A percentile compares a stretch with the other conserved stretches of the same genome.
phyloP scores from a whole-genome alignment of 169 alveolate genomes.

The Fabrea salina region DNA sequence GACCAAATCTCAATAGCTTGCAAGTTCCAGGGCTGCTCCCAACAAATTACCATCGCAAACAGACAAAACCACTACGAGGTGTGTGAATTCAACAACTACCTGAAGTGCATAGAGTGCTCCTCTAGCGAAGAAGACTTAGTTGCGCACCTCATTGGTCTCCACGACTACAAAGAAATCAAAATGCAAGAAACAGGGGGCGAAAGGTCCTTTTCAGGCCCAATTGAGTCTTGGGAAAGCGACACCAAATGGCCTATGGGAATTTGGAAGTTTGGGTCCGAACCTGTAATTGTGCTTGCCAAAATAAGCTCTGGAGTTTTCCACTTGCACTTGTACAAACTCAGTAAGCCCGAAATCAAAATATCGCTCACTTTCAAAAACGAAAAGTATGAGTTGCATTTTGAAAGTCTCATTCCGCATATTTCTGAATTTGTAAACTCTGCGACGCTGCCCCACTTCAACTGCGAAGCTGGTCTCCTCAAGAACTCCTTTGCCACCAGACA shows the following conservation, averaged over 20 bases:
- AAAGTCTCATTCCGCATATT: constrained; percentile 10
- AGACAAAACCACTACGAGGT: neutral
- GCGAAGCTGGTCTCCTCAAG: neutral
- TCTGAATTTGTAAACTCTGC: neutral
- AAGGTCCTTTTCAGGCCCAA: constrained; percentile 20
- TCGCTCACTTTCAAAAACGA: neutral
- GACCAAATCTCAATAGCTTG: neutral
- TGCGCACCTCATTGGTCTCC: neutral
- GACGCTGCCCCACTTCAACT: neutral
- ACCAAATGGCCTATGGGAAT: constrained; percentile 25
- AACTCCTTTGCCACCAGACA: too few species aligned
- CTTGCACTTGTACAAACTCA: neutral
- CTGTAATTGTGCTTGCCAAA: constrained; percentile 9
- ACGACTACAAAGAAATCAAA: neutral
- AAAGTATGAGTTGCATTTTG: neutral
- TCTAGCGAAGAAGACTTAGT: constrained; percentile 14
- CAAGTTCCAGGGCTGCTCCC: constrained; percentile 11
- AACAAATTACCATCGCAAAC: neutral
- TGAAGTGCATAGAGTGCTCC: neutral
- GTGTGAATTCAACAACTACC: neutral
- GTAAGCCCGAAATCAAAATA: neutral
- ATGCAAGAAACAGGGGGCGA: constrained; percentile 15
- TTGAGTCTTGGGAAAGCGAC: neutral
- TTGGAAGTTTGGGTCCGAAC: constrained; percentile 6
- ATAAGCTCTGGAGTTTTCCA: neutral